These are phyloP conservation scores for Pisolithus sp. DNA, from an alignment of 768 basidiomycete genomes.

Conservation along the genomic window DNA sequence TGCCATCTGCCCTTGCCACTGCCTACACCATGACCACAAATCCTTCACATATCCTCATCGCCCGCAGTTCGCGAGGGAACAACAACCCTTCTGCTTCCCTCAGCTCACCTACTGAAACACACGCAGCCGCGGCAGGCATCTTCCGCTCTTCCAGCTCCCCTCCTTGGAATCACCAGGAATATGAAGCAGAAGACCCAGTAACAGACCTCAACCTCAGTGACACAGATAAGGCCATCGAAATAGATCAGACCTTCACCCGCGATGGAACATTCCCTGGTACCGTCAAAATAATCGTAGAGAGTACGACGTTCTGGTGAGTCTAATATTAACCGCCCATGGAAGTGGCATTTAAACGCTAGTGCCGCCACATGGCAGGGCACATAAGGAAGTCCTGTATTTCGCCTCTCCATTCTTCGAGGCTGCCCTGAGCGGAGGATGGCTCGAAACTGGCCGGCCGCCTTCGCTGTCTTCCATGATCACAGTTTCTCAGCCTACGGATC, in stretches of 20 bases:
- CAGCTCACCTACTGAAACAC: constrained; percentile 82
- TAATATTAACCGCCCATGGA: not conserved
- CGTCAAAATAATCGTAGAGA: constrained; percentile 86
- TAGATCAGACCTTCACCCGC: constrained; percentile 74
- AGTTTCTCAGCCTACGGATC: constrained; percentile 65
- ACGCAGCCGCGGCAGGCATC: constrained; percentile 79
- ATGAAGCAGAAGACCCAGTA: constrained; percentile 61
- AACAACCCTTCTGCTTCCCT: constrained; percentile 75
- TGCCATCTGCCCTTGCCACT: not conserved
- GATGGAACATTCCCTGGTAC: constrained; percentile 69
- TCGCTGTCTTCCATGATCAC: constrained; percentile 83
- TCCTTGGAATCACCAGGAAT: constrained; percentile 73
- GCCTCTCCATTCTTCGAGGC: constrained; percentile 96
- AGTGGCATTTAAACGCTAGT: constrained; percentile 4
- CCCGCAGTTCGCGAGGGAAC: constrained; percentile 71
- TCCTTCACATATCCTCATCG: constrained; percentile 84
- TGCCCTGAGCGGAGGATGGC: constrained; percentile 86
- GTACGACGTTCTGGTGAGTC: constrained; percentile 83
- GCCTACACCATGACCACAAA: constrained; percentile 56
- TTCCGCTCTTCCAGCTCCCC: constrained; percentile 78
- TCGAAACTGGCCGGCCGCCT: constrained; percentile 74
- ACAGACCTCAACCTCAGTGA: constrained; percentile 64
- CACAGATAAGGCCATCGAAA: constrained; percentile 66
- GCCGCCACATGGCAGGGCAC: constrained; percentile 50
- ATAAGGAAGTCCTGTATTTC: constrained; percentile 87